Evolutionary conservation across 2,329 filamentous ascomycete species (phyloP), one percentile per base, ranked within the genome.

Genomic region (Amylocarpus encephaloides): DNA sequence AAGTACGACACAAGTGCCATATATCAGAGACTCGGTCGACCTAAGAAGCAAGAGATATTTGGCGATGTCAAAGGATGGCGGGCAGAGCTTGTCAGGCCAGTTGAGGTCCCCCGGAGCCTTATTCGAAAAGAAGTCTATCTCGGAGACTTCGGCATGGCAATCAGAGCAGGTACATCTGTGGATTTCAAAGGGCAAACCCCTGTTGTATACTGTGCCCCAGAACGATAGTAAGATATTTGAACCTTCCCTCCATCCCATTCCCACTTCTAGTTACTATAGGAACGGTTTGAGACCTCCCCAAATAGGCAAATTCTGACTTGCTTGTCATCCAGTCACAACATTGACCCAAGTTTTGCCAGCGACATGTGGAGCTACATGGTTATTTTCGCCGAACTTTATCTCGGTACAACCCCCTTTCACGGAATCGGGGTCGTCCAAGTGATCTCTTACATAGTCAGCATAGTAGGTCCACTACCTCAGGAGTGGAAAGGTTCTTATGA

Each of bases 331-430:
- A n/a, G n/a, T n/a, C 54, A 57, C 26, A 33, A 33, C 29, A 12
- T 22, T 30, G 41, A 50, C 34, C 52, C 52, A 36, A 57, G 54
- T 33, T 19, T 35, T 43, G 51, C 54, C 1, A 54, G 50, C 41
- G 54, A 56, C 38, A 54, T 53, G 48, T 56, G 54, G 54, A 53
- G 54, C 40, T 57, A 49, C 42, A 55, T 53, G 50, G 55, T 52
- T 43, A 16, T 57, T 39, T 55, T 55, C 22, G 22, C 41, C 33
- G 30, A 18, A n/a, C 45, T 57, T 3, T 57, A 53, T 50, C 35
- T 57, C n/a, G 54, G 52, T 32, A 19, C 29, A 29, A 16, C 30
- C 4, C 6, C 38, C 30, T 48, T 57, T 33, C 49, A 35, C 12
- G 49, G 46, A 6, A 44, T 22, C 16, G 49, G 29, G 22, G 43